Percentiles rank a stretch among this genome's conserved stretches.
These are phyloP conservation scores for Pyrus betulifolia DNA, from an alignment of 306 rosid species.

Conservation along the genomic window DNA sequence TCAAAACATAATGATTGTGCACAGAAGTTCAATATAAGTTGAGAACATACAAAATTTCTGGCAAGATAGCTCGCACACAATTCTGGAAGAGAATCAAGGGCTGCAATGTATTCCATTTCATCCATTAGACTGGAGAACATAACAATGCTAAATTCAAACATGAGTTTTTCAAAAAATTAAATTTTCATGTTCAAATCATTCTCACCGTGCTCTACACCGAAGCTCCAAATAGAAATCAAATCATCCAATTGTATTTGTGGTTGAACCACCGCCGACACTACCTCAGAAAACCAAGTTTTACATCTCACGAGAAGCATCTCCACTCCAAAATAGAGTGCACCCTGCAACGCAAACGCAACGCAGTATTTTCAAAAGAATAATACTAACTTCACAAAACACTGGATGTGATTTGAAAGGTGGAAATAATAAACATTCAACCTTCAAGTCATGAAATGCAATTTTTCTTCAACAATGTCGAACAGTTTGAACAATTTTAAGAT, in stretches of 20 bases:
- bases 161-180: neutral
- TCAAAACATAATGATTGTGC: neutral
- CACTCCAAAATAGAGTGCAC: conserved; percentile 81
- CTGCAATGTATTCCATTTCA: conserved; percentile 39
- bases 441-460: neutral
- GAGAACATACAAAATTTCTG: conserved; percentile 67
- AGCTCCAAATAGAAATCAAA: conserved; percentile 57
- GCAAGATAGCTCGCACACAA: conserved; percentile 60
- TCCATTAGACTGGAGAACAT: conserved; percentile 21
- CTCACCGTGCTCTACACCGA: conserved; percentile 55
- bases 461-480: neutral
- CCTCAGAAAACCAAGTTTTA: conserved; percentile 56
- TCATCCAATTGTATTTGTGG: conserved; percentile 42
- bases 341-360: conserved; percentile 40
- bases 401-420: neutral
- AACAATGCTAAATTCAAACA: conserved; percentile 4
- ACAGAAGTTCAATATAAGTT: conserved; percentile 15
- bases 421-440: neutral
- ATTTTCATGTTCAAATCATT: neutral
- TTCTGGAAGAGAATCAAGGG: conserved; percentile 36
- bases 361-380: neutral
- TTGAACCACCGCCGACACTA: conserved; percentile 22
- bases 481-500: neutral
- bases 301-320: conserved; percentile 54
- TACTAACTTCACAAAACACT: neutral